phyloP scores from a whole-genome alignment of 768 basidiomycete species.

The Lyophyllum semitale region DNA sequence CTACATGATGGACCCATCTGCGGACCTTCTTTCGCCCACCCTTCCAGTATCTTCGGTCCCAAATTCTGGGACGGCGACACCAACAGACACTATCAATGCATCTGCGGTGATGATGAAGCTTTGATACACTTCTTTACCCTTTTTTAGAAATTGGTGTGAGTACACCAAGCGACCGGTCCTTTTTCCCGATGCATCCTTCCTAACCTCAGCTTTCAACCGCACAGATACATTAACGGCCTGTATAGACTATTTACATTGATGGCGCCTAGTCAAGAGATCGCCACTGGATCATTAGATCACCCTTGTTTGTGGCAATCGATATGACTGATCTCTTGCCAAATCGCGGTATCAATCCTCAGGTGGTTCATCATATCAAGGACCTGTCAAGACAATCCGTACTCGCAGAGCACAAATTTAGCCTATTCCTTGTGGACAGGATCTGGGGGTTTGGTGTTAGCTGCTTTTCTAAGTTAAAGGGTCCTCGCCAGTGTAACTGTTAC shows the following conservation, averaged over 20 bases:
- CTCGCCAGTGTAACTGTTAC: no score
- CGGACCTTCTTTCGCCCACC: slow-evolving; percentile 47
- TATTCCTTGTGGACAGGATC: no score
- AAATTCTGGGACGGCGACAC: slow-evolving; percentile 51
- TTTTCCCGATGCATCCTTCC: neutral
- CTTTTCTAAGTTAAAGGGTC: no score
- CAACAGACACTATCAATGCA: slow-evolving; percentile 27
- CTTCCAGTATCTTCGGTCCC: slow-evolving; percentile 31
- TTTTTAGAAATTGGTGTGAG: slow-evolving; percentile 1
- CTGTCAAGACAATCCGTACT: neutral
- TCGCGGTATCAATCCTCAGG: no score
- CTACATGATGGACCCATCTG: slow-evolving; percentile 58
- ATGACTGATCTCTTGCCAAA: slow-evolving; percentile 5
- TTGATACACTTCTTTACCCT: slow-evolving; percentile 3
- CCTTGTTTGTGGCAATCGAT: slow-evolving; percentile 1
- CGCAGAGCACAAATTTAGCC: no score
- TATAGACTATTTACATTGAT: neutral
- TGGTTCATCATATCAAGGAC: neutral
- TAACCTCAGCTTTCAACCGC: neutral
- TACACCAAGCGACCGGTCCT: neutral
- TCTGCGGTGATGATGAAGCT: slow-evolving; percentile 27
- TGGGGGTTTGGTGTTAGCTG: no score
- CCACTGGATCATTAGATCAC: neutral
- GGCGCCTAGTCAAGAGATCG: neutral
- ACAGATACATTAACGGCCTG: neutral